A percentile compares a stretch with the other conserved stretches of the same genome.
Evolutionary conservation across 2,329 filamentous ascomycete genomes (phyloP).

Genomic region (Neonectria neomacrospora): DNA sequence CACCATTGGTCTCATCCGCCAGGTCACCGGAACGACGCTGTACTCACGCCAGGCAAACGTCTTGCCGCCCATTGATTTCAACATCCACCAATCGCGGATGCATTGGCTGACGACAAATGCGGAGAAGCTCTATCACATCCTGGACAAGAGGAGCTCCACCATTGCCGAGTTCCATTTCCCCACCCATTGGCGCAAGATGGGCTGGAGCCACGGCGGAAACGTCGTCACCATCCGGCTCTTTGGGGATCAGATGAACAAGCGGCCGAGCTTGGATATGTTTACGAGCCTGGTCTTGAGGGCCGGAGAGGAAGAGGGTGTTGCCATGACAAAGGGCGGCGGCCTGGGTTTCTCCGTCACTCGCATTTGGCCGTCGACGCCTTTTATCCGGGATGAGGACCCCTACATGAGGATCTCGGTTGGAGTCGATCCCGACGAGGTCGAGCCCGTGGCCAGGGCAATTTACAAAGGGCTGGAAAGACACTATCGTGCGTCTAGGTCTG

Average conservation of each 20-base stretch:
- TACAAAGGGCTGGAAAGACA: constrained; percentile 33
- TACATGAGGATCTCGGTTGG: constrained; percentile 36
- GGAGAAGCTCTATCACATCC: constrained; percentile 22
- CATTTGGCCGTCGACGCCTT: constrained; percentile 33
- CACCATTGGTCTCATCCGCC: constrained; percentile 26
- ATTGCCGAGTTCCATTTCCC: constrained; percentile 30
- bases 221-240: constrained; percentile 31
- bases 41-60: constrained; percentile 28
- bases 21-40: constrained; percentile 26
- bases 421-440: constrained; percentile 32
- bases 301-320: constrained; percentile 31
- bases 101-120: constrained; percentile 26
- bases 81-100: constrained; percentile 26
- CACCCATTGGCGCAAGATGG: constrained; percentile 31
- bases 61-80: constrained; percentile 25
- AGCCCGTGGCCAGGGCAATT: constrained; percentile 32
- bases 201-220: constrained; percentile 35
- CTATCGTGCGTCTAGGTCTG: constrained; percentile 22
- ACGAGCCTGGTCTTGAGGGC: constrained; percentile 28
- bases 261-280: constrained; percentile 31
- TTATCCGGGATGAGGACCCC: constrained; percentile 32
- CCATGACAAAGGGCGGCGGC: constrained; percentile 35
- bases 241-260: constrained; percentile 33
- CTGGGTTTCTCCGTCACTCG: constrained; percentile 34
- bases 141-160: constrained; percentile 21